Conservation (phyloP, 352 stramenopile species). For the Pythium phragmiticola region DNA sequence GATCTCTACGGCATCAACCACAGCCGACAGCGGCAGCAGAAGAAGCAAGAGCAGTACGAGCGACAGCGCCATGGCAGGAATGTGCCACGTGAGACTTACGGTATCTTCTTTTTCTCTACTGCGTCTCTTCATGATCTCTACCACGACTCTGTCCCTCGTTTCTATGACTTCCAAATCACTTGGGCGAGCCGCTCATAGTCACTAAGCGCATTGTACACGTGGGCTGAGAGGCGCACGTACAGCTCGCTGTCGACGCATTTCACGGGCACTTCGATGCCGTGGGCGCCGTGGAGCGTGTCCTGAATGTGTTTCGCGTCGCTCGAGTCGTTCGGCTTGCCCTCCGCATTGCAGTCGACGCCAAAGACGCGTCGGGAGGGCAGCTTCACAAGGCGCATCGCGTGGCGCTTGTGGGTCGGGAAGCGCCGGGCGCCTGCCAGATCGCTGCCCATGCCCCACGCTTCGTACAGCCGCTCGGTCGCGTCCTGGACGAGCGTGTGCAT, state of each 20-base stretch:
- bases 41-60: neutral
- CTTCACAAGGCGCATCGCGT: conserved; percentile 75
- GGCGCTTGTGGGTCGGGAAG: conserved; percentile 57
- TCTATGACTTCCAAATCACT: conserved; percentile 5
- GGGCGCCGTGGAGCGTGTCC: conserved; percentile 77
- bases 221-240: conserved; percentile 89
- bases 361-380: conserved; percentile 59
- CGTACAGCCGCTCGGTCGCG: conserved; percentile 60
- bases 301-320: conserved; percentile 90
- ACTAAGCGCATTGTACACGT: conserved; percentile 90
- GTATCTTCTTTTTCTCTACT: conserved; percentile 1
- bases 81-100: neutral
- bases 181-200: conserved; percentile 80
- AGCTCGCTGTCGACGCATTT: conserved; percentile 89
- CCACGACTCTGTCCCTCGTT: neutral
- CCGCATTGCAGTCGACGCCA: conserved; percentile 31
- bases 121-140: neutral
- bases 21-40: neutral
- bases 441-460: conserved; percentile 49
- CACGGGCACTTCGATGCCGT: conserved; percentile 91
- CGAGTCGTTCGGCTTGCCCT: conserved; percentile 44
- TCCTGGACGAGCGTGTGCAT: conserved; percentile 62
- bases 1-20: neutral
- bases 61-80: neutral
- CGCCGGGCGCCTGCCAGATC: conserved; percentile 32